Base-by-base conservation (phyloP, 1,284 basidiomycete genomes). In the Cryptococcus depauperatus region DNA sequence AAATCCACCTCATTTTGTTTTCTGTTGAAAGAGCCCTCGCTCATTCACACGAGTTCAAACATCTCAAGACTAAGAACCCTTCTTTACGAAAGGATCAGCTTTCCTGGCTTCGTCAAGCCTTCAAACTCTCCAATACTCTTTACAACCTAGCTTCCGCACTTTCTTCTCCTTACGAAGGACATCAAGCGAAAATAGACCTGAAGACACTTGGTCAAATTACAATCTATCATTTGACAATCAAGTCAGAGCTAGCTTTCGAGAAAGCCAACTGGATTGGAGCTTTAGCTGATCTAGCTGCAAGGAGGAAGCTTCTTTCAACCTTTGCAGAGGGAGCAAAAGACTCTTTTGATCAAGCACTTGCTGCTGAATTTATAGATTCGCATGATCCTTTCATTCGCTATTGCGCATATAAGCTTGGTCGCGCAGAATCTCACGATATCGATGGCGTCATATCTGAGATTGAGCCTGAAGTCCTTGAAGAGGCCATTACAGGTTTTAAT, bases 21-120 rank as follows among this genome's bases (percentile, higher is more conserved):
- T 87, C 91, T 64, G 79, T 88, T 5, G 91, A 96, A 69, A 80
- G 91, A 39, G 85, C 88, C n/a, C 90, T 89, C 80, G 82, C 87
- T 1, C 82, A 87, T 68, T 82, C 88, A 8, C 86, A 91, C 69
- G 86, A 90, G 54, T 77, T 92, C 33, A 74, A 77, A 44, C 68
- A 77, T 3, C 44, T 55, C 8, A 34, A 44, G 22, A 41, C 55
- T 39, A 64, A 61, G 40, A 54, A 55, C 4, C 49, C 56, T 25
- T 35, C 46, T 50, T 14, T 54, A 52, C 44, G 53, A 50, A 40
- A 37, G 38, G 66, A 69, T 18, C 68, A 71, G 48, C 48, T 68
- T 29, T 71, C 69, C 4, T 81, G 89, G 46, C 85, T 90, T 69
- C 81, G 89, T 27, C 83, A 86, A 42, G 82, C 88, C 3, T 77